These are phyloP conservation scores for Toxoplasma gondii DNA, from an alignment of 169 alveolate species.

Conservation along the genomic window DNA sequence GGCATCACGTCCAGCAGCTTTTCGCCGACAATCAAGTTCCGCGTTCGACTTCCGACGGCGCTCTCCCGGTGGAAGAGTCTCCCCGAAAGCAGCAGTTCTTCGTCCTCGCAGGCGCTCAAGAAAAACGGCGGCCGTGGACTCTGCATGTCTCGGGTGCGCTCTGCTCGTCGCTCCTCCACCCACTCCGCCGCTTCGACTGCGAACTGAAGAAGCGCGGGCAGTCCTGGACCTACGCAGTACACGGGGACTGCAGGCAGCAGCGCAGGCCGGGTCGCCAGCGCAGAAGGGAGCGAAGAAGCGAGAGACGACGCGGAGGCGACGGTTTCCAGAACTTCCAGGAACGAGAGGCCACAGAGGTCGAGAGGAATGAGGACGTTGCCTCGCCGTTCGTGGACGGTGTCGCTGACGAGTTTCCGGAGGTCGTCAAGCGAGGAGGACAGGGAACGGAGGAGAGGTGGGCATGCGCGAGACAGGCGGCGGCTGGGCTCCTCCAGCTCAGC, in stretches of 20 bases:
- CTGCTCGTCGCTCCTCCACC: conserved; percentile 41
- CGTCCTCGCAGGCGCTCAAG: conserved; percentile 30
- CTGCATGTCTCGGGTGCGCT: conserved; percentile 33
- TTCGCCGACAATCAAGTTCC: conserved; percentile 43
- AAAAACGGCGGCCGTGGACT: conserved; percentile 33
- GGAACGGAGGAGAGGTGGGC: not conserved
- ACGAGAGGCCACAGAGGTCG: conserved; percentile 53
- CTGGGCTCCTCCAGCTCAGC: no score
- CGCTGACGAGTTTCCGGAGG: conserved; percentile 14
- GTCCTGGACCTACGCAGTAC: conserved; percentile 52
- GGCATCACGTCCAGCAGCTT: conserved; percentile 48
- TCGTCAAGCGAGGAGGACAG: conserved; percentile 32
- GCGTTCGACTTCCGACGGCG: conserved; percentile 8
- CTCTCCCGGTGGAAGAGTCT: not conserved
- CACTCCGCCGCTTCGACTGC: conserved; percentile 62
- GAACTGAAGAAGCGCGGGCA: conserved; percentile 55
- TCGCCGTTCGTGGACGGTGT: conserved; percentile 28
- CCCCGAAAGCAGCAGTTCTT: conserved; percentile 32
- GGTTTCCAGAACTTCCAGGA: conserved; percentile 26
- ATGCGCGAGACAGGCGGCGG: not conserved
- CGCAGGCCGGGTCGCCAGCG: not conserved
- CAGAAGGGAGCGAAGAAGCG: not conserved
- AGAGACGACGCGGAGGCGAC: conserved; percentile 2
- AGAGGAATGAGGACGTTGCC: conserved; percentile 50
- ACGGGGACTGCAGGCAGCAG: conserved; percentile 9